Evolutionary conservation across 2,329 filamentous ascomycete genomes (phyloP), one percentile per base, ranked within the genome.

Genomic region (Penicillium sp.): DNA sequence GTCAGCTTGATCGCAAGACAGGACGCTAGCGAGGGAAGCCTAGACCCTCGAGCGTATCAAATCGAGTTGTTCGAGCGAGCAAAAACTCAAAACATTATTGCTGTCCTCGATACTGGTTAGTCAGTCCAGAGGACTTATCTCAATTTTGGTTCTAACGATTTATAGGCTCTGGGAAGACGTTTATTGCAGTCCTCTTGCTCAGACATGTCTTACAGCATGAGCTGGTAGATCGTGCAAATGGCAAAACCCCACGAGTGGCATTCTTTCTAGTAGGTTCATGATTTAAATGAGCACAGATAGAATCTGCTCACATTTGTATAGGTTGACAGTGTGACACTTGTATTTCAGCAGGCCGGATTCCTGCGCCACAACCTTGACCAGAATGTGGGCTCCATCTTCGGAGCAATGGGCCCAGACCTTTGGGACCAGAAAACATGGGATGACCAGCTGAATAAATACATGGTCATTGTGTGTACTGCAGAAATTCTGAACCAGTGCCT

Each of bases 381-480:
- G 42, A 74, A 79, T 3, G 74, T 94, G 14, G 78, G 76, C 25
- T 79, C 79, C 42, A 79, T 94, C 34, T 88, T 80, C 50, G 92
- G 92, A 8, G 72, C 75, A 13, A 79, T 83, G 70, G 72, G 72
- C 6, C 67, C 71, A 15, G 74, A 81, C 47, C 60, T 83, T 62
- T 74, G 79, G 80, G 68, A 71, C 16, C 67, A 74, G 36, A 65
- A 74, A 10, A 72, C 76, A 1, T 85, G 81, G 81, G 57, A 69
- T 10, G 68, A 73, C 16, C 67, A 74, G 29, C 74, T 82, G 31
- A 54, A 66, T 0, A 68, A 81, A 1, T 82, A 86, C 60, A 89
- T 86, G 78, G 83, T 89, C 17, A 76, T 96, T 47, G 87, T 96
- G 4, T 95, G 88, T 65, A 96, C 92, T 0, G 89, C 89, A 0